Conservation (phyloP, 148 eudicot species). For the Chenopodium formosanum region DNA sequence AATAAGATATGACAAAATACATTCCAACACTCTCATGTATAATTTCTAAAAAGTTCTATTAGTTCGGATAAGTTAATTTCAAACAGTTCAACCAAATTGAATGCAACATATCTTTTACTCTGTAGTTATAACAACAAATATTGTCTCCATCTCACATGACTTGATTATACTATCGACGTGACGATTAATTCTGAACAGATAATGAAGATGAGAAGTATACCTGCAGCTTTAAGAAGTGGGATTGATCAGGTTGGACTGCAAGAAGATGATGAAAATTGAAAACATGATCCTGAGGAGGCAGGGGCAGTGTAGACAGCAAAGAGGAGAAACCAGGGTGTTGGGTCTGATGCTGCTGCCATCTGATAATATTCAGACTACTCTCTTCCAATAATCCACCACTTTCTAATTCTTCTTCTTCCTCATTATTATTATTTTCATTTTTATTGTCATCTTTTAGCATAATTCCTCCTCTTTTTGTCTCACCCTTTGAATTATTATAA, state of each 20-base stretch:
- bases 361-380: constrained; percentile 26
- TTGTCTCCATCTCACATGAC: background rate
- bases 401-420: background rate
- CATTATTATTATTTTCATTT: background rate
- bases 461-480: constrained; percentile 8
- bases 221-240: constrained; percentile 24
- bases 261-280: background rate
- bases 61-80: no score
- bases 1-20: no score
- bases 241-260: background rate
- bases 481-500: constrained; percentile 20
- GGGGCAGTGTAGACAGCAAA: background rate
- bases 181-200: background rate
- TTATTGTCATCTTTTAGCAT: background rate
- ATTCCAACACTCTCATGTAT: no score
- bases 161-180: no score
- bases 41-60: no score
- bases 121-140: no score
- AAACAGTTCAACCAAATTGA: no score
- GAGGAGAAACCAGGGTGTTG: background rate
- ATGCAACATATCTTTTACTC: no score
- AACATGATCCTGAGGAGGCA: constrained; percentile 14
- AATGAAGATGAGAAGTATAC: background rate
- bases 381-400: constrained; percentile 2
- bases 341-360: constrained; percentile 27